These are phyloP conservation scores for Datura wrightii DNA, from an alignment of 257 asterid genomes.

Conservation along the genomic window DNA sequence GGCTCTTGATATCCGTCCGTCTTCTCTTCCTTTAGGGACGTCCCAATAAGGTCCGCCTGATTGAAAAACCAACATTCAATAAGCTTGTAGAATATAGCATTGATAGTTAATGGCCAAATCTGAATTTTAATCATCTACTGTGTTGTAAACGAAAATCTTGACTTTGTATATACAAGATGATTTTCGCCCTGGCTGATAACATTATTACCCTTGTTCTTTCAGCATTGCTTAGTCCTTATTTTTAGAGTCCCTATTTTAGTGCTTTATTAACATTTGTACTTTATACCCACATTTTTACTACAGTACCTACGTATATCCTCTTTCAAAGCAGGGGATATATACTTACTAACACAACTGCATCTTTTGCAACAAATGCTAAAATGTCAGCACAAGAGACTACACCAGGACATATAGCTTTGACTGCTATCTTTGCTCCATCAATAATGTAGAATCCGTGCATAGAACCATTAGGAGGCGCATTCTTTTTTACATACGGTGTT, in stretches of 20 bases:
- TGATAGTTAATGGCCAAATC: too few species aligned
- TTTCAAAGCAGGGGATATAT: not conserved
- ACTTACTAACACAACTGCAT: conserved; percentile 68
- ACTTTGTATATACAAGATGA: too few species aligned
- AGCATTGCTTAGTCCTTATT: not conserved
- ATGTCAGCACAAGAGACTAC: conserved; percentile 80
- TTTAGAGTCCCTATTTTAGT: not conserved
- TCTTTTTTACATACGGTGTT: conserved; percentile 73
- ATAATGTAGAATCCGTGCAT: conserved; percentile 76
- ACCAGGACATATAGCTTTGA: conserved; percentile 70
- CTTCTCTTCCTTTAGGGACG: conserved; percentile 81
- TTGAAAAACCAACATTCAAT: conserved; percentile 35
- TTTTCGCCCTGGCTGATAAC: too few species aligned
- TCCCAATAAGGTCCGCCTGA: conserved; percentile 83
- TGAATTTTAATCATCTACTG: too few species aligned
- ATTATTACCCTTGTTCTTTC: not conserved
- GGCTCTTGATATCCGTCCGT: conserved; percentile 72
- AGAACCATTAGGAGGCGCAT: conserved; percentile 65
- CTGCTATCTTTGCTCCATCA: conserved; percentile 61
- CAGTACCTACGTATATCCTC: too few species aligned
- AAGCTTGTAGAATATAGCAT: not conserved
- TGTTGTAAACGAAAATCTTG: too few species aligned
- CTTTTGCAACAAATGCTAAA: conserved; percentile 83
- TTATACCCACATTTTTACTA: not conserved
- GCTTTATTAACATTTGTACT: not conserved